Percentiles rank a stretch among this genome's conserved stretches.
Conservation (phyloP, 495 filamentous ascomycete genomes). For the Barbatosphaeria neglecta region DNA sequence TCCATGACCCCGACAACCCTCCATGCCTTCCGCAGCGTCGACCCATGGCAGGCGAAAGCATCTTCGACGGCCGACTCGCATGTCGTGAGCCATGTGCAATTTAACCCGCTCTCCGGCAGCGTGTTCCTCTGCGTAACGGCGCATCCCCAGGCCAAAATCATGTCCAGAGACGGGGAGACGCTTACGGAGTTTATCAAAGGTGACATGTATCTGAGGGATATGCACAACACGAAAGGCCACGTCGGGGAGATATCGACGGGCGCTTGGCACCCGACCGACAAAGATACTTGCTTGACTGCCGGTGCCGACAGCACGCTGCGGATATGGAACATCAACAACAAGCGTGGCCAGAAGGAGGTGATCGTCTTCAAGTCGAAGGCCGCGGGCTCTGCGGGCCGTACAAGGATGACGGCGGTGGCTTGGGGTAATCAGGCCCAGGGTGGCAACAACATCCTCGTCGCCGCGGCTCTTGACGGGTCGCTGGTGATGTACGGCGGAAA, state of each 20-base stretch:
- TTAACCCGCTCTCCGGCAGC: conserved; percentile 72
- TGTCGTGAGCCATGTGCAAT: conserved; percentile 71
- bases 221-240: conserved; percentile 94
- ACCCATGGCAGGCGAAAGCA: conserved; percentile 67
- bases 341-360: conserved; percentile 77
- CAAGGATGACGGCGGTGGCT: conserved; percentile 81
- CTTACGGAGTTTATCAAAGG: conserved; percentile 85
- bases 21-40: conserved; percentile 82
- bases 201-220: conserved; percentile 94
- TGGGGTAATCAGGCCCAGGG: conserved; percentile 77
- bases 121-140: conserved; percentile 79
- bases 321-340: conserved; percentile 92
- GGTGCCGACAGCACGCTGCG: conserved; percentile 87
- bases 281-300: conserved; percentile 74
- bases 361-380: conserved; percentile 88
- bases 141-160: conserved; percentile 75
- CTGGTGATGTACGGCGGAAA: conserved; percentile 87
- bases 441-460: conserved; percentile 64
- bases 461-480: conserved; percentile 82
- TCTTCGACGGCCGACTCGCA: conserved; percentile 70
- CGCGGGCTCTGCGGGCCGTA: conserved; percentile 76
- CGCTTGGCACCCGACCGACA: conserved; percentile 77
- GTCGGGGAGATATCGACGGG: conserved; percentile 79
- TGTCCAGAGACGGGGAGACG: conserved; percentile 78
- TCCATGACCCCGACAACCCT: conserved; percentile 92